These are phyloP conservation scores for Pulicaria dysenterica DNA, from an alignment of 129 eudicot genomes.

Conservation along the genomic window DNA sequence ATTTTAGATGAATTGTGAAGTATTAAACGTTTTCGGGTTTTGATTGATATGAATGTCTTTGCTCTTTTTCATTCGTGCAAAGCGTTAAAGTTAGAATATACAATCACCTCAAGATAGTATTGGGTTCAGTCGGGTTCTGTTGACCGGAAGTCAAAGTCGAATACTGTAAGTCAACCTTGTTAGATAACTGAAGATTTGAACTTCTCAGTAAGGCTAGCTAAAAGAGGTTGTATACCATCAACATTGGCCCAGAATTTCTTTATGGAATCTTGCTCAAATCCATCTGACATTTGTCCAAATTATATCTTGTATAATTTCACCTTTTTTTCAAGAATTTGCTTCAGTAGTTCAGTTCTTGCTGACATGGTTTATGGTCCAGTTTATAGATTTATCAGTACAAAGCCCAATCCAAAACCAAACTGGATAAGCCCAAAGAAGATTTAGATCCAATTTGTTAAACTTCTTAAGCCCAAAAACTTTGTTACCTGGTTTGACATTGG, in stretches of 20 bases:
- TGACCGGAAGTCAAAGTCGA: conserved; percentile 49
- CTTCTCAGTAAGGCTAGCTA: conserved; percentile 44
- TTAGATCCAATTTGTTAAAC: no score
- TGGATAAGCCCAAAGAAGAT: no score
- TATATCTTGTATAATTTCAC: no score
- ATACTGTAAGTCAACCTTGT: conserved; percentile 27
- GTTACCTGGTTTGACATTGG: no score
- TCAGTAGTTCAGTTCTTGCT: no score
- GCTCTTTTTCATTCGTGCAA: not conserved
- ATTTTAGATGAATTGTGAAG: conserved; percentile 7
- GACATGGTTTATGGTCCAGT: no score
- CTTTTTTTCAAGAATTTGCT: no score
- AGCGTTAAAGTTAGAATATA: no score
- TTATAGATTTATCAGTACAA: no score
- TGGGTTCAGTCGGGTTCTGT: conserved; percentile 54
- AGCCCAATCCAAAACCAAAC: no score
- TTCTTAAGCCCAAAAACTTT: no score
- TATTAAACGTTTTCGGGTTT: conserved; percentile 11
- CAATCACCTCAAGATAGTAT: conserved; percentile 43
- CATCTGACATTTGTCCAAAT: conserved; percentile 69
- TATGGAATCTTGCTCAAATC: conserved; percentile 57
- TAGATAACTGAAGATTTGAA: conserved; percentile 23
- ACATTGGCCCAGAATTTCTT: conserved; percentile 40
- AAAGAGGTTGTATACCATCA: conserved; percentile 45
- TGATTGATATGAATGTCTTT: not conserved